Evolutionary conservation across 2,329 filamentous ascomycete species (phyloP).

Genomic region (Paecilomyces sp.): DNA sequence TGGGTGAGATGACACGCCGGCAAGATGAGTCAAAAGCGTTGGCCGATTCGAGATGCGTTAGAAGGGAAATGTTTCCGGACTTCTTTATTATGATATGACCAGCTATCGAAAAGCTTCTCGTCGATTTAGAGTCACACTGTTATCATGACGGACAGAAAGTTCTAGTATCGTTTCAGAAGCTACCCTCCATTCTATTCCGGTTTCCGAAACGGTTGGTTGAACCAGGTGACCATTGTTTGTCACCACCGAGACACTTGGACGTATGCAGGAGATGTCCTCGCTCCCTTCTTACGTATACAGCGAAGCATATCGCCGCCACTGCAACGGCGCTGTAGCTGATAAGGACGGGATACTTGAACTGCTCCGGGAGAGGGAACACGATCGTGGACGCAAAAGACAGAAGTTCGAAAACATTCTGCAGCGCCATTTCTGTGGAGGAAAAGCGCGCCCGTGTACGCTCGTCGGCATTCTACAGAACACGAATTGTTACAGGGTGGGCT

Average conservation of each 20-base stretch:
- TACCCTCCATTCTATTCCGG: background rate
- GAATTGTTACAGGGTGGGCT: background rate
- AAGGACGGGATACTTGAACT: slow-evolving; percentile 58
- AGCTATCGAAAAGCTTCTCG: background rate
- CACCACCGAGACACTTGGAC: slow-evolving; percentile 15
- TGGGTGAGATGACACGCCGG: slow-evolving; percentile 27
- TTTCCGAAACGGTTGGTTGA: background rate
- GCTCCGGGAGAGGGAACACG: slow-evolving; percentile 52
- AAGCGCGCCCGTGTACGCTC: slow-evolving; percentile 57
- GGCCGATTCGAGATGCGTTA: slow-evolving; percentile 27
- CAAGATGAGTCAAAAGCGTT: slow-evolving; percentile 26
- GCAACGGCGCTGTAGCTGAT: slow-evolving; percentile 44
- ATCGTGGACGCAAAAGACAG: slow-evolving; percentile 60
- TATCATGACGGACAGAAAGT: background rate
- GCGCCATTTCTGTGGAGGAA: slow-evolving; percentile 59
- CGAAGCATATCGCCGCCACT: slow-evolving; percentile 36
- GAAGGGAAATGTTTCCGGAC: slow-evolving; percentile 25
- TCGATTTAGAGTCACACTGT: background rate
- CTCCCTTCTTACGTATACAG: slow-evolving; percentile 49
- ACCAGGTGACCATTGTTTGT: background rate
- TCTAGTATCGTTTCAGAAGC: background rate
- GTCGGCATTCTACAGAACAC: slow-evolving; percentile 43
- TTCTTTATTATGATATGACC: slow-evolving; percentile 25
- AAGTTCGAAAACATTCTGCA: slow-evolving; percentile 66
- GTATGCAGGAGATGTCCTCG: slow-evolving; percentile 55